Evolutionary conservation across 306 rosid genomes (phyloP).

Genomic region (Elaeagnus macrophylla): DNA sequence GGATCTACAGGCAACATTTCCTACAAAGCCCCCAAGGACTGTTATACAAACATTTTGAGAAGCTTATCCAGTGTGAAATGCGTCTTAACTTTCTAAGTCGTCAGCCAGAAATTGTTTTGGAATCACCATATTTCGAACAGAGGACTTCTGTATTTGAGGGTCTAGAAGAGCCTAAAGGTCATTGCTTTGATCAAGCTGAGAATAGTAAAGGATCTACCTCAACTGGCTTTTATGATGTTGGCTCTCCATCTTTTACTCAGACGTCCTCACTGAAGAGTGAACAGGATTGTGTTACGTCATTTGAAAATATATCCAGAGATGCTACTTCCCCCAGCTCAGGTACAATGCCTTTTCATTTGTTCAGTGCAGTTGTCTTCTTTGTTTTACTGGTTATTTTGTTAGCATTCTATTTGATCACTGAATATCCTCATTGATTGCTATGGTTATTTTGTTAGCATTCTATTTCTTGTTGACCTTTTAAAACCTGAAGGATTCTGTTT

Average conservation of each 20-base stretch:
- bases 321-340: conserved; percentile 91
- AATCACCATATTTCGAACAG: conserved; percentile 61
- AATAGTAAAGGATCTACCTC: conserved; percentile 33
- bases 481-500: too few species aligned
- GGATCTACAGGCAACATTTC: conserved; percentile 56
- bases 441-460: too few species aligned
- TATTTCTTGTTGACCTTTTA: too few species aligned
- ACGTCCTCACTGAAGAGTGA: conserved; percentile 52
- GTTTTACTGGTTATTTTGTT: not conserved
- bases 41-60: conserved; percentile 75
- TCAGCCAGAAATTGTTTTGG: conserved; percentile 65
- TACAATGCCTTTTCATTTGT: conserved; percentile 27
- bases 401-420: not conserved
- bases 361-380: not conserved
- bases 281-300: conserved; percentile 33
- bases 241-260: conserved; percentile 48
- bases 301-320: conserved; percentile 46
- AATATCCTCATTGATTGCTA: too few species aligned
- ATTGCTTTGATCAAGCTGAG: conserved; percentile 33
- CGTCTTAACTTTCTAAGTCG: conserved; percentile 70
- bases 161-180: conserved; percentile 31
- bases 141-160: conserved; percentile 42
- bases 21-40: conserved; percentile 78
- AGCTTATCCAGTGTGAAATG: conserved; percentile 73
- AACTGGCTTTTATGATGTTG: conserved; percentile 36